Conservation (phyloP, 2,329 filamentous ascomycete species). For the Acarospora socialis region DNA sequence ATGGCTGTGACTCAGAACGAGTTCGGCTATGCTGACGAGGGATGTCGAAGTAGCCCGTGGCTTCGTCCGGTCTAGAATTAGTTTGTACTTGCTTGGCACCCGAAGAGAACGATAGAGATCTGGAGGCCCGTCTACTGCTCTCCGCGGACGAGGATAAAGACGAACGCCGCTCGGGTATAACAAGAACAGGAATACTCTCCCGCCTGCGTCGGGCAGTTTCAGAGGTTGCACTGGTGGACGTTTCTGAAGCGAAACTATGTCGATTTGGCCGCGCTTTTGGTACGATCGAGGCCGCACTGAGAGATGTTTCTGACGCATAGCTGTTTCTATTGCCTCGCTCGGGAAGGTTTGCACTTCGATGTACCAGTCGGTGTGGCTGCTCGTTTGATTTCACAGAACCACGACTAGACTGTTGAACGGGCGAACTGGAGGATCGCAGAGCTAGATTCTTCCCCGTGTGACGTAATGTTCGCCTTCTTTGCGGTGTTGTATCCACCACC, state of each 20-base stretch:
- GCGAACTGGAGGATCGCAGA: conserved; percentile 31
- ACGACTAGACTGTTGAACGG: conserved; percentile 29
- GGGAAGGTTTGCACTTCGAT: conserved; percentile 36
- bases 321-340: conserved; percentile 30
- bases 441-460: conserved; percentile 41
- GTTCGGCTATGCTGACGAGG: conserved; percentile 23
- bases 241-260: too few species aligned
- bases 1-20: conserved; percentile 26
- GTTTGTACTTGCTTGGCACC: conserved; percentile 17
- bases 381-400: conserved; percentile 30
- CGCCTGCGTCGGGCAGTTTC: too few species aligned
- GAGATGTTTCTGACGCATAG: conserved; percentile 26
- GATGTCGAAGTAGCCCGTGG: conserved; percentile 21
- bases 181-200: conserved; percentile 33
- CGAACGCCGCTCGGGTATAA: conserved; percentile 33
- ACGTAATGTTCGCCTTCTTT: conserved; percentile 32
- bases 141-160: conserved; percentile 27
- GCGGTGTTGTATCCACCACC: conserved; percentile 37
- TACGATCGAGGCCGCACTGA: conserved; percentile 20
- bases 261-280: conserved; percentile 18
- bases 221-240: too few species aligned
- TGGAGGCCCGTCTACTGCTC: conserved; percentile 25
- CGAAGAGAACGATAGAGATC: conserved; percentile 25
- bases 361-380: conserved; percentile 34
- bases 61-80: conserved; percentile 24